Conservation (phyloP, 768 basidiomycete species). For the Termitomyces titanicus region DNA sequence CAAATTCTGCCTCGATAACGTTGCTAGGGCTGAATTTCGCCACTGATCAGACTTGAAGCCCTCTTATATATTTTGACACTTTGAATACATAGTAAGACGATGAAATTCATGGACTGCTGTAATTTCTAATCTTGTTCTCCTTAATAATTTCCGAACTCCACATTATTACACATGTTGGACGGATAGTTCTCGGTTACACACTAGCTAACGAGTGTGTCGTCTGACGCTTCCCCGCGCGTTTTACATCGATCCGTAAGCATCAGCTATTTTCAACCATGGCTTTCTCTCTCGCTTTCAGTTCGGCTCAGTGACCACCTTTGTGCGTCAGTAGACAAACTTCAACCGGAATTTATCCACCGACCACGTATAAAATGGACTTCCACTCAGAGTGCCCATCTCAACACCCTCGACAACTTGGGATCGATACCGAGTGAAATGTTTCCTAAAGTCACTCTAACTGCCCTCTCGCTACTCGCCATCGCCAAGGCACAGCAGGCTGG, state of each 20-base stretch:
- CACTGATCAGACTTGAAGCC: background rate
- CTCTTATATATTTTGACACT: background rate
- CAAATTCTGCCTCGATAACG: background rate
- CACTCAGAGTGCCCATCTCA: background rate
- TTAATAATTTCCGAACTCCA: background rate
- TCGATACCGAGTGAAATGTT: background rate
- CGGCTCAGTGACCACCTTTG: background rate
- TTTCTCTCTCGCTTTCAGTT: background rate
- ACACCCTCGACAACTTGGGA: background rate
- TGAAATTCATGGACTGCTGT: background rate
- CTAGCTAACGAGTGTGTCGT: background rate
- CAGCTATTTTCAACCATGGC: background rate
- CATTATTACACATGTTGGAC: background rate
- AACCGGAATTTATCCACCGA: conserved; percentile 4
- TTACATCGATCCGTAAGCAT: background rate
- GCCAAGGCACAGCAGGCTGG: conserved; percentile 44
- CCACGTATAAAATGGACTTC: background rate
- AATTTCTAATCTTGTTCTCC: background rate
- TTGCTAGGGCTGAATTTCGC: background rate
- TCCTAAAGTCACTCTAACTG: conserved; percentile 17
- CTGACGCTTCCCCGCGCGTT: background rate
- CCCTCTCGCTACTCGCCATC: conserved; percentile 27
- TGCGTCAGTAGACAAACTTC: background rate
- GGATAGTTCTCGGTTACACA: background rate
- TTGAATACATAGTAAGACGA: background rate